Base-by-base conservation (phyloP, 1,284 basidiomycete genomes). In the Amylostereum areolatum region DNA sequence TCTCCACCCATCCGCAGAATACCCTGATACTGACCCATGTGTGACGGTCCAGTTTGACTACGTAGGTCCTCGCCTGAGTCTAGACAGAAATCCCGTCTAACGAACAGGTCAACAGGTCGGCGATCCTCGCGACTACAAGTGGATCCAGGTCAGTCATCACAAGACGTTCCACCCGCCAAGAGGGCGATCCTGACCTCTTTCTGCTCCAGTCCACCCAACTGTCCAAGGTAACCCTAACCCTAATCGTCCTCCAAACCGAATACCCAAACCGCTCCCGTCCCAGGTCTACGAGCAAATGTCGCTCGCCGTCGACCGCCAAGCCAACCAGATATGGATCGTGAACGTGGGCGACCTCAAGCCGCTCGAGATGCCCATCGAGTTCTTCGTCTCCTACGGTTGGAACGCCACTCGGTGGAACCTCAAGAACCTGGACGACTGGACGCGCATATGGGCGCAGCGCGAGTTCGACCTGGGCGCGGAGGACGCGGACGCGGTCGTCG, bases 341-440 rank as follows among this genome's bases (percentile, higher is more conserved):
- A 82, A 82, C 57, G 80, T 83, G 33, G 85, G 84, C 24, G 85
- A 89, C 57, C 64, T 89, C 35, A 89, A 89, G 61, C 82, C 83
- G 0, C 83, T 82, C 57, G 86, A 89, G 56, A 74, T 81, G 57
- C 77, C 83, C 41, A 80, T 73, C 25, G 83, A 88, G 55, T 87
- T 83, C 62, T 87, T 84, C 71, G 66, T 88, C 54, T 70, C 68
- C 18, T 75, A 78, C 44, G 84, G 75, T 1, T 89, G 80, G 72
- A 74, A 88, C 57, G 64, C 78, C 0, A 67, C 76, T 0, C 62
- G 68, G 8, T 81, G 78, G 74, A 73, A 68, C 12, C 69, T 67
- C 6, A 67, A 73, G 49, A 83, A 83, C 54, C 58, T 85, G 35
- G 61, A 73, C 44, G 66, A 61, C 5, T 89, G 77, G 59, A 75